phyloP scores from a whole-genome alignment of 116 monocot species.

The Phalaenopsis hybrid region DNA sequence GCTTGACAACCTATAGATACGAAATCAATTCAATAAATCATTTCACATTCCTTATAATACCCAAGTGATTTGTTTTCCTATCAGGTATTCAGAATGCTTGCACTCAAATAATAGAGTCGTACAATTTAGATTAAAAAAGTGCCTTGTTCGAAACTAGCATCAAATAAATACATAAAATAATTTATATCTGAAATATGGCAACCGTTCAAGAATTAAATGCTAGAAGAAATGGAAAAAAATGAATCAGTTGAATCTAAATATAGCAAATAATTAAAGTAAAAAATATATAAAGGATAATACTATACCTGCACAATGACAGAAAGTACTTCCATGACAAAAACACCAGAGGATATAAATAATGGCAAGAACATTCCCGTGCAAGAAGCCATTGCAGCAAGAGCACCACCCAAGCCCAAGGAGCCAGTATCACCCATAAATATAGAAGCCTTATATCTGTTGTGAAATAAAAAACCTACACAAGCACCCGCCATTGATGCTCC shows the following conservation, averaged over 20 bases:
- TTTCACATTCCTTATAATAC: no score
- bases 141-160: no score
- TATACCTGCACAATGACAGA: conserved; percentile 66
- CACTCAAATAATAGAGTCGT: no score
- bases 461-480: conserved; percentile 73
- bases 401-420: conserved; percentile 78
- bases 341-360: conserved; percentile 51
- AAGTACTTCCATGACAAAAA: conserved; percentile 48
- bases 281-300: background rate
- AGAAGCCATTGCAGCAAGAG: conserved; percentile 77
- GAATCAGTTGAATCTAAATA: background rate
- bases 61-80: no score
- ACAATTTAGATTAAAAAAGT: no score
- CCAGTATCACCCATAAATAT: conserved; percentile 77
- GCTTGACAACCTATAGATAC: no score
- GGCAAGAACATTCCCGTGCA: conserved; percentile 89
- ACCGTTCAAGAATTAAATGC: background rate
- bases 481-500: conserved; percentile 78
- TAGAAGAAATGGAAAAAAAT: background rate
- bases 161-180: no score
- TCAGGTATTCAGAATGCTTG: no score
- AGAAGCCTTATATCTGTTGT: conserved; percentile 72
- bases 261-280: background rate
- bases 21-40: no score
- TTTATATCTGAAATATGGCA: background rate